Base-by-base conservation (phyloP, 164 flowering plant genomes). In the Taxillus chinensis region DNA sequence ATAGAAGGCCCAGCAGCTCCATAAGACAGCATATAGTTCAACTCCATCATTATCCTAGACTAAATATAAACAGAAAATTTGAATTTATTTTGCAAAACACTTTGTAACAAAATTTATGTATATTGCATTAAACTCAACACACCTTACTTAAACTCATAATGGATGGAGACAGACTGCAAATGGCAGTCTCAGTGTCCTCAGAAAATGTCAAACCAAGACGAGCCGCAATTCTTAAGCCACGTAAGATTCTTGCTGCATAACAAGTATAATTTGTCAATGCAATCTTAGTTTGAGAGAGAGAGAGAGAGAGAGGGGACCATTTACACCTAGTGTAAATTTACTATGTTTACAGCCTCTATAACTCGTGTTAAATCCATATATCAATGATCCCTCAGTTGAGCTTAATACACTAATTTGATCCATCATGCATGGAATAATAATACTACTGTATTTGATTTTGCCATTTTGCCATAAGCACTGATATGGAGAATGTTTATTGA, bases 151-250 rank as follows among this genome's bases (percentile, higher is more conserved):
- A 77, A 55, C 42, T 62, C 64, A 27, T 60, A 62, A 89, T 66
- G 9, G 93, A 83, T 9, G 77, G 64, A 63, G 79, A 72, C 66
- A 76, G 80, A 9, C 67, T 67, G 48, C 15, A 71, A 11, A 95
- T 85, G 52, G 97, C 95, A 66, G 62, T 59, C 15, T 80, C 90
- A 59, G 80, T 86, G 50, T 89, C 95, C 72, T 80, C 71, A 46
- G 91, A 78, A 62, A 95, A 70, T 39, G 85, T 76, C 62, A 87
- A 64, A 59, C 83, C 84, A 52, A 95, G 82, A 66, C 99, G 95
- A 69, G 96, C 97, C 15, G 96, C 99, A 67, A 95, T 80, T 69
- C 99, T 82, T 71, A 95, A 45, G 57, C 93, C 95, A 41, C 97
- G 86, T 78, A 90, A 76, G 39, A 95, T 90, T 73, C 99, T 81